Base-by-base conservation (phyloP, 2,329 filamentous ascomycete species). In the Xylaria multiplex region DNA sequence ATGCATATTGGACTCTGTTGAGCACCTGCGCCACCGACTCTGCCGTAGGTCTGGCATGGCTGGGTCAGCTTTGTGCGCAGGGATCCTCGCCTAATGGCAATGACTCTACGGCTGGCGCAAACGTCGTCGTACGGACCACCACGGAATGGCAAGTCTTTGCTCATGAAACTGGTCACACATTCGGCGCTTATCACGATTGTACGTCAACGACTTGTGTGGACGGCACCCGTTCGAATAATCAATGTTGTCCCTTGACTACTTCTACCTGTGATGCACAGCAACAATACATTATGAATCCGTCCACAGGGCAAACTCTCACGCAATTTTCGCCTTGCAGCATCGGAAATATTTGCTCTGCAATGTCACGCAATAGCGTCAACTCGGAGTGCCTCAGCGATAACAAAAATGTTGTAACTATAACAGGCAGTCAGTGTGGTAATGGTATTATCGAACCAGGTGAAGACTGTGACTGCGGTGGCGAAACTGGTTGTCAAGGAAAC, bases 111-210 rank as follows among this genome's bases (percentile, higher is more conserved):
- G 90, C 91, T 22, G 92, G 92, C 37, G 90, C 95, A 67, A 98
- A 97, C 76, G 92, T 99, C 0, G 93, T 99, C 24, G 90, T 96
- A 30, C 88, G 88, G 69, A 97, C 93, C 0, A 85, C 87, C 24
- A 91, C 88, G 2, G 94, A 97, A 77, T 98, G 95, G 95, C 93
- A 97, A 77, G 91, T 98, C 65, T 93, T 98, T 79, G 95, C 95
- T 35, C 95, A 98, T 77, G 95, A 98, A 79, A 90, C 90, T 2
- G 95, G 94, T 1, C 95, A 98, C 78, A 98, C 93, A 0, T 98
- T 97, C 78, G 95, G 95, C 52, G 96, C 95, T 5, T 93, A 97
- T 9, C 96, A 99, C 79, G 96, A 99, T 79, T 99, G 96, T 79
- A 91, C 88, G 2, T 76, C 82, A 0, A 68, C 79, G n/a, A 86